These are phyloP conservation scores for Exophiala sp. DNA, from an alignment of 2,329 filamentous ascomycete genomes.

Conservation along the genomic window DNA sequence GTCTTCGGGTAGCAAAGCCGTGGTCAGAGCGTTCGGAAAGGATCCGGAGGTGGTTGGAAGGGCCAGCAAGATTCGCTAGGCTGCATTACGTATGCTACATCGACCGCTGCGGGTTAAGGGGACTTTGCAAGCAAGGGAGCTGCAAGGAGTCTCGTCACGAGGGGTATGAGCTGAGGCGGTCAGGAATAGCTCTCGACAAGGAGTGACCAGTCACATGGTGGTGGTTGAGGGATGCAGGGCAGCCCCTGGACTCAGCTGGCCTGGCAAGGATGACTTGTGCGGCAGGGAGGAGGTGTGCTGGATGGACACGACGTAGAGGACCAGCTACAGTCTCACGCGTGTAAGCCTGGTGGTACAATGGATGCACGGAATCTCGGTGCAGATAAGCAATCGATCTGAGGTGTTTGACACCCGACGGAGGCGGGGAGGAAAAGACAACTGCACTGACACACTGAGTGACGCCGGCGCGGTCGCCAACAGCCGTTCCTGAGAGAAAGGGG, in stretches of 20 bases:
- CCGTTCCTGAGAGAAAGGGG: conserved; percentile 8
- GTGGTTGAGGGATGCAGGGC: not conserved
- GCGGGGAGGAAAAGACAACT: not conserved
- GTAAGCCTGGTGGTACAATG: conserved; percentile 7
- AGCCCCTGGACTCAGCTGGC: not conserved
- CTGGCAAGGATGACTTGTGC: conserved; percentile 1
- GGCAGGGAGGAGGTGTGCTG: not conserved
- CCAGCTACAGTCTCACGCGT: conserved; percentile 3
- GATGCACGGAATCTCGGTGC: conserved; percentile 21
- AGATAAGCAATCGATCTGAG: conserved; percentile 14
- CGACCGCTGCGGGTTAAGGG: not conserved
- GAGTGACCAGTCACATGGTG: conserved; percentile 21
- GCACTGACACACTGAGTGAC: not conserved
- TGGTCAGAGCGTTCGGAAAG: not conserved
- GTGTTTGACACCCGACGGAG: not conserved
- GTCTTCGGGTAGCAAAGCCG: too few species aligned
- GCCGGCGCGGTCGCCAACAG: conserved; percentile 4
- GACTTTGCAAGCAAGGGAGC: not conserved
- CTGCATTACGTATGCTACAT: conserved; percentile 9
- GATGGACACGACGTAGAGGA: not conserved
- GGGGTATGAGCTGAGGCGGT: conserved; percentile 13
- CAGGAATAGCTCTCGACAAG: conserved; percentile 3
- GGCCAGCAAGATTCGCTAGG: conserved; percentile 1
- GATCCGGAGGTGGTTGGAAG: conserved; percentile 3
- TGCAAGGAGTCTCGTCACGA: not conserved